Conservation (phyloP, 2,329 filamentous ascomycete genomes). For the Colletotrichum spinosum region DNA sequence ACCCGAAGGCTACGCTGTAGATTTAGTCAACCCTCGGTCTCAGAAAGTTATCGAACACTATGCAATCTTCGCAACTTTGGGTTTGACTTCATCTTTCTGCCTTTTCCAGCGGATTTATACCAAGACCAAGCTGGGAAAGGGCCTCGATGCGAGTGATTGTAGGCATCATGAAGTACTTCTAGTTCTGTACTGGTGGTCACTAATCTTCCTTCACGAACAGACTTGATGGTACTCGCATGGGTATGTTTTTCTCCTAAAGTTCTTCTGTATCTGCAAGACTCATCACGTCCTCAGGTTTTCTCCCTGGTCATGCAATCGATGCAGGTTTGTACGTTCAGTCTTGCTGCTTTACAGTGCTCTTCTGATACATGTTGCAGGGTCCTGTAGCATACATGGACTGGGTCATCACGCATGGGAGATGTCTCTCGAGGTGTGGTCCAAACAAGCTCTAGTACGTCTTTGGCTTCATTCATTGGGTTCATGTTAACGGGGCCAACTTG, state of each 20-base stretch:
- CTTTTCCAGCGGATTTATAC: constrained; percentile 45
- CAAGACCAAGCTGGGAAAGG: constrained; percentile 33
- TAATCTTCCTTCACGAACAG: background rate
- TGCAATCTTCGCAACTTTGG: constrained; percentile 43
- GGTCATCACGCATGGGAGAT: constrained; percentile 45
- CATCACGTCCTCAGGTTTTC: constrained; percentile 30
- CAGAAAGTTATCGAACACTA: constrained; percentile 42
- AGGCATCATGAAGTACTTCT: too few relatives aligned
- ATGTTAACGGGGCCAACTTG: background rate
- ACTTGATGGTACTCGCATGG: constrained; percentile 5
- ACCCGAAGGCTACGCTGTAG: constrained; percentile 47
- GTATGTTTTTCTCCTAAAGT: background rate
- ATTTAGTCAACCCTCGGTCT: constrained; percentile 47
- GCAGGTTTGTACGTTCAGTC: constrained; percentile 38
- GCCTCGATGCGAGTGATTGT: constrained; percentile 36
- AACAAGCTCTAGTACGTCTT: constrained; percentile 39
- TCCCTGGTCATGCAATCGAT: constrained; percentile 42
- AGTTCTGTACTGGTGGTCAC: too few relatives aligned
- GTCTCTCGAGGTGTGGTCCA: constrained; percentile 38
- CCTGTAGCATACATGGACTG: constrained; percentile 41
- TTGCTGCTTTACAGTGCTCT: background rate
- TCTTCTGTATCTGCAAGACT: constrained; percentile 14
- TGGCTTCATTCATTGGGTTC: too few relatives aligned
- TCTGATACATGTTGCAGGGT: too few relatives aligned
- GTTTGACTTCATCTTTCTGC: constrained; percentile 41